These are phyloP conservation scores for Talaromyces sp. DNA, from an alignment of 2,329 filamentous ascomycete species.

Conservation along the genomic window DNA sequence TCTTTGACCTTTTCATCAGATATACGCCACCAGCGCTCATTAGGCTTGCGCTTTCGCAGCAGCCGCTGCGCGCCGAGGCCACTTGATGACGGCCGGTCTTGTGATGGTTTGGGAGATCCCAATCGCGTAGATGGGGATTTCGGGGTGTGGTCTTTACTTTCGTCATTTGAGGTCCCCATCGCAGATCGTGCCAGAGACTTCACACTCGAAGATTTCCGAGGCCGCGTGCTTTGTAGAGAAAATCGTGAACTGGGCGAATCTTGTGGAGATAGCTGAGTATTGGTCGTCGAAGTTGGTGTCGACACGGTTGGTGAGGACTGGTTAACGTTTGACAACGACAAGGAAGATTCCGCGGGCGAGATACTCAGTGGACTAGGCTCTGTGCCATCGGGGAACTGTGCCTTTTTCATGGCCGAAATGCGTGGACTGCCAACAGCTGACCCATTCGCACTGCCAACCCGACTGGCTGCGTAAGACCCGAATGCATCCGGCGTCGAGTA, in stretches of 20 bases:
- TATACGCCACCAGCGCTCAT: slow-evolving; percentile 92
- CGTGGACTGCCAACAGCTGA: slow-evolving; percentile 48
- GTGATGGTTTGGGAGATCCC: slow-evolving; percentile 1
- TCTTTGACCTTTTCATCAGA: slow-evolving; percentile 97
- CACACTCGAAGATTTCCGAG: slow-evolving; percentile 18
- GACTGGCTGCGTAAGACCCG: slow-evolving; percentile 66
- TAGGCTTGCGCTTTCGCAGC: slow-evolving; percentile 56
- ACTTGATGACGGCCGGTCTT: not conserved
- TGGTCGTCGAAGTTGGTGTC: slow-evolving; percentile 15
- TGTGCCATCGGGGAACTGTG: slow-evolving; percentile 17
- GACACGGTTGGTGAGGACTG: slow-evolving; percentile 16
- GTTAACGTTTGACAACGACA: slow-evolving; percentile 29
- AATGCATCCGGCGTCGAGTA: slow-evolving; percentile 81
- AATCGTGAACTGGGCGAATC: slow-evolving; percentile 25
- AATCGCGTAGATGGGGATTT: slow-evolving; percentile 8
- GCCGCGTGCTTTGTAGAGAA: slow-evolving; percentile 28
- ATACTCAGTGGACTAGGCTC: slow-evolving; percentile 27
- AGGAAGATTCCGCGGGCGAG: slow-evolving; percentile 29
- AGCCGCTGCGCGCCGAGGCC: slow-evolving; percentile 25
- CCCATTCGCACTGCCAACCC: slow-evolving; percentile 49
- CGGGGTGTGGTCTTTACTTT: not conserved
- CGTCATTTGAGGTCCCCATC: not conserved
- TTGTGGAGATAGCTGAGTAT: slow-evolving; percentile 11
- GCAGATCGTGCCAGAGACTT: not conserved
- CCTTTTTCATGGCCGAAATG: slow-evolving; percentile 33